Base-by-base conservation (phyloP, 2,329 filamentous ascomycete genomes). In the Cladorrhinum sp. region DNA sequence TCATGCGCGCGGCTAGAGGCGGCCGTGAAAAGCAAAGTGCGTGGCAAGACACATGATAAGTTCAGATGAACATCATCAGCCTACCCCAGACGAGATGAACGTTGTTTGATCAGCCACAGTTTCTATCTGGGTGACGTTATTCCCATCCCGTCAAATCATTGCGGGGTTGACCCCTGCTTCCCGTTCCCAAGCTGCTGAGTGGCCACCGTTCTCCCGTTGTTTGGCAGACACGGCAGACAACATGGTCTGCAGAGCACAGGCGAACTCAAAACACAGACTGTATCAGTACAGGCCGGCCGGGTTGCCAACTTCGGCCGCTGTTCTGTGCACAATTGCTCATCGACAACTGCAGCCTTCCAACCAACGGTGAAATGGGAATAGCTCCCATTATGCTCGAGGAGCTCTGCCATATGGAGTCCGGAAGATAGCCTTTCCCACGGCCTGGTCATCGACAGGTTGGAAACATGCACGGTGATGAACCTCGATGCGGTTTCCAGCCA, bases 241-340 rank as follows among this genome's bases (percentile, higher is more conserved):
- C 59, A 64, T 33, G 42, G 16, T 57, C 63, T 66, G 66, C 65
- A 68, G 59, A 65, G 65, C 59, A 64, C 64, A 63, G 62, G 63
- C 59, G 36, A 49, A 66, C 62, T 55, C 60, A 63, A 68, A 68
- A 68, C 66, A 62, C 62, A 55, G 58, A 65, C 57, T 65, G 66
- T 68, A 56, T 68, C 66, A 68, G 65, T 62, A 57, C 57, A 57
- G 36, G 28, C 12, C 60, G 54, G 62, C 59, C 58, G 58, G 52
- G 56, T 55, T 28, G 28, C 58, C 54, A 55, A 60, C 59, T 51
- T 58, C 57, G 60, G 53, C 51, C 58, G 24, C 60, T 54, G 21
- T 51, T 46, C 58, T 28, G 57, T 46, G 23, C 36, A 36, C 58
- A 26, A 23, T 26, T 39, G 59, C 39, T 28, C 52, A 54, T 62